Evolutionary conservation across 371 early-diverging fungal genomes (phyloP).

Genomic region (Capniomyces stellatus): DNA sequence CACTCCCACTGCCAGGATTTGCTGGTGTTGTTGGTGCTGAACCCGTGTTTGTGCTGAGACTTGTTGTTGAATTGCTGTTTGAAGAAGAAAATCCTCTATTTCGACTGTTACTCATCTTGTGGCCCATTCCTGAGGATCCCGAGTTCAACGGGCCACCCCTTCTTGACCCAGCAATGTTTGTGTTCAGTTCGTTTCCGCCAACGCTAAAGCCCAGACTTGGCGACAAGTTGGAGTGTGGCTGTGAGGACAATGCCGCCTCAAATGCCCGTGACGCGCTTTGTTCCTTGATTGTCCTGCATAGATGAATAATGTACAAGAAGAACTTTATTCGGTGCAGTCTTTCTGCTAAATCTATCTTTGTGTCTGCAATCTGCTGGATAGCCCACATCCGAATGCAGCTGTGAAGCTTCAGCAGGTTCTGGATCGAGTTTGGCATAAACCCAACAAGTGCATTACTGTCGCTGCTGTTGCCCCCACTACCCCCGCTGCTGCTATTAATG

Average conservation of each 20-base stretch:
- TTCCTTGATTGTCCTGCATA: constrained; percentile 28
- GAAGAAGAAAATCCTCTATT: neutral
- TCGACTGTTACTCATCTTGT: neutral
- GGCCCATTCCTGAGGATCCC: neutral
- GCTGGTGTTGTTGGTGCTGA: constrained; percentile 10
- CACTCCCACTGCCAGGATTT: constrained; percentile 1
- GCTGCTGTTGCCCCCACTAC: neutral
- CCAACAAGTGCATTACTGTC: constrained; percentile 17
- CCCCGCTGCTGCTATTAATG: neutral
- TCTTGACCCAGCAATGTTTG: neutral
- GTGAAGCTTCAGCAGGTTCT: constrained; percentile 46
- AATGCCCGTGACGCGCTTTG: constrained; percentile 23
- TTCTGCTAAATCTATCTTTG: constrained; percentile 27
- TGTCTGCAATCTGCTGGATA: constrained; percentile 36
- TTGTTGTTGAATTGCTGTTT: constrained; percentile 3
- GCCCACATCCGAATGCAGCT: constrained; percentile 55
- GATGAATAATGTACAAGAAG: constrained; percentile 36
- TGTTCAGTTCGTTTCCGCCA: neutral
- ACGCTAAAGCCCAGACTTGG: no score
- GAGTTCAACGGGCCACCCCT: neutral
- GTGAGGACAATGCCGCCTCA: constrained; percentile 8
- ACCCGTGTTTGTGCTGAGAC: constrained; percentile 19
- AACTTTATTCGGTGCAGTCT: constrained; percentile 40
- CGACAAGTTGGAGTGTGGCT: neutral
- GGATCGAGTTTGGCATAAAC: constrained; percentile 48